phyloP scores from a whole-genome alignment of 129 eudicot species.

The Silybum marianum region DNA sequence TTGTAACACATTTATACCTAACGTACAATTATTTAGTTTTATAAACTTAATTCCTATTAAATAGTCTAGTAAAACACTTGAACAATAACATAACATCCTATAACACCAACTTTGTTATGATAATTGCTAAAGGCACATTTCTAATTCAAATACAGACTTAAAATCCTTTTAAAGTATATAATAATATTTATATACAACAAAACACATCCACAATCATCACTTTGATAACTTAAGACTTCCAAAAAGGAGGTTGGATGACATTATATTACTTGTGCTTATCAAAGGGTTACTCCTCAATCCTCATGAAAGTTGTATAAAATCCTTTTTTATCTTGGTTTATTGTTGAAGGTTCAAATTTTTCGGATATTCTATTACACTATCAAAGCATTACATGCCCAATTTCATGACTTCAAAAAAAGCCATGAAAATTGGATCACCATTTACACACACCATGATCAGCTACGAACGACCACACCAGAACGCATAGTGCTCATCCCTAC shows the following conservation, averaged over 20 bases:
- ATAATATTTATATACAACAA: background rate
- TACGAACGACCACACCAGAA: conserved; percentile 58
- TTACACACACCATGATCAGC: conserved; percentile 21
- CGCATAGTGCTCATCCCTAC: conserved; percentile 74
- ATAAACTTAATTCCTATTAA: too few species aligned
- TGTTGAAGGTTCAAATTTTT: conserved; percentile 3
- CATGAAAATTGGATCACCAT: conserved; percentile 6
- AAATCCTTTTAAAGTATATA: too few species aligned
- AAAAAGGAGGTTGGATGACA: background rate
- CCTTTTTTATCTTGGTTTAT: conserved; percentile 11
- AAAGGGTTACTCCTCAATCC: background rate
- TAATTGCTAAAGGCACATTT: too few species aligned
- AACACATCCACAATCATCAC: too few species aligned
- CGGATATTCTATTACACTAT: conserved; percentile 12
- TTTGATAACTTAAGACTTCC: background rate
- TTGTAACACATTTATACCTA: too few species aligned
- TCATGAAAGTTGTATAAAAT: conserved; percentile 20
- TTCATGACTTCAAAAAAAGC: background rate
- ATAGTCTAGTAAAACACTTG: too few species aligned
- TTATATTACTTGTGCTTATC: too few species aligned
- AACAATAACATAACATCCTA: too few species aligned
- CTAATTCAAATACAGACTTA: too few species aligned
- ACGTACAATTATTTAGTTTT: too few species aligned
- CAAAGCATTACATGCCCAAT: background rate
- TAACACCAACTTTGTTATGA: too few species aligned